These are phyloP conservation scores for Picochlorum costavermella DNA, from an alignment of 139 green algal species.

Conservation along the genomic window DNA sequence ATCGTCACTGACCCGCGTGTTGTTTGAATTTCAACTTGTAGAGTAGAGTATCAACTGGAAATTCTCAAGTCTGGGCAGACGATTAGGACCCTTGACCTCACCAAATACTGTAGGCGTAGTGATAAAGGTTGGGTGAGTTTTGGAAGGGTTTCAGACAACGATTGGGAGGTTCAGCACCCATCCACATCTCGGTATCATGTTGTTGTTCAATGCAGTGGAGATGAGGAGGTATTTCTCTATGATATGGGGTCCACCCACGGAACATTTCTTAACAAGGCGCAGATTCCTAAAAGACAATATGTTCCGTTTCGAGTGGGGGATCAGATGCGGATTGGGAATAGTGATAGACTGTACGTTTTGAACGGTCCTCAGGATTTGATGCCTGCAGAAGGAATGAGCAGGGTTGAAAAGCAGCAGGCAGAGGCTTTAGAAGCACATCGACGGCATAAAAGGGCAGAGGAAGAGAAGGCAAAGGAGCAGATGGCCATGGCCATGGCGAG, in stretches of 20 bases:
- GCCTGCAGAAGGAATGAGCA: conserved; percentile 68
- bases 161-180: conserved; percentile 73
- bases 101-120: neutral
- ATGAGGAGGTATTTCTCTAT: conserved; percentile 66
- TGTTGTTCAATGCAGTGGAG: conserved; percentile 56
- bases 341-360: conserved; percentile 71
- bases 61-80: conserved; percentile 55
- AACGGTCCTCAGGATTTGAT: conserved; percentile 74
- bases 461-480: conserved; percentile 29
- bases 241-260: conserved; percentile 81
- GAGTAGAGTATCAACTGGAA: conserved; percentile 35
- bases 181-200: conserved; percentile 50
- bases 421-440: conserved; percentile 41
- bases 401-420: conserved; percentile 34
- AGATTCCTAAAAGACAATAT: conserved; percentile 45
- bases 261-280: conserved; percentile 82
- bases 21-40: neutral
- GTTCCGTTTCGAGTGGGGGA: conserved; percentile 70
- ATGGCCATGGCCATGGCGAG: conserved; percentile 32
- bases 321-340: conserved; percentile 75
- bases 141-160: conserved; percentile 44
- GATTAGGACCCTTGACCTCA: conserved; percentile 31
- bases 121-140: conserved; percentile 46
- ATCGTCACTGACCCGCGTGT: neutral
- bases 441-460: conserved; percentile 27